Percentiles rank a stretch among this genome's conserved stretches.
These are phyloP conservation scores for Neckera pumila DNA, from an alignment of 225 moss, liverwort and hornwort genomes.

Conservation along the genomic window DNA sequence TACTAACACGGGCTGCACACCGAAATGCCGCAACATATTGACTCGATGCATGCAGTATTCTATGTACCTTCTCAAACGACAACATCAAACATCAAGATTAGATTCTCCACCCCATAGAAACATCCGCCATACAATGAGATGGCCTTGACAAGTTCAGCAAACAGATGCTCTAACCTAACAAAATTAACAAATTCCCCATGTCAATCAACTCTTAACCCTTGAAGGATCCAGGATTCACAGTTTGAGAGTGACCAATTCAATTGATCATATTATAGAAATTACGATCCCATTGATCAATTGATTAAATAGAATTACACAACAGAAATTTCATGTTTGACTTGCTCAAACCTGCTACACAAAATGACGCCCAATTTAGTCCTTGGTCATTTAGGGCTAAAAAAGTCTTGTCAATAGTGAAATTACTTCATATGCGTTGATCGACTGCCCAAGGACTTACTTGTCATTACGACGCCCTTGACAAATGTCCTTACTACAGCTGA, in stretches of 20 bases:
- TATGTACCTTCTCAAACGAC: constrained; percentile 48
- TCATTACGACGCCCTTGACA: constrained; percentile 68
- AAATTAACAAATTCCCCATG: not conserved
- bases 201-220: not conserved
- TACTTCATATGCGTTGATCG: not conserved
- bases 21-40: constrained; percentile 77
- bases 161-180: not conserved
- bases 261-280: not conserved
- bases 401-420: not conserved
- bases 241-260: not conserved
- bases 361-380: not conserved
- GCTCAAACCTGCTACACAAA: not conserved
- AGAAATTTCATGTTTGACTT: not conserved
- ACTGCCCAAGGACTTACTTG: constrained; percentile 31
- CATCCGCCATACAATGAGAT: not conserved
- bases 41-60: constrained; percentile 88
- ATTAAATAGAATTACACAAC: not conserved
- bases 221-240: not conserved
- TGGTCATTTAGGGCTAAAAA: no score
- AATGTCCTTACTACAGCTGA: constrained; percentile 75
- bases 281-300: not conserved
- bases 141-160: not conserved
- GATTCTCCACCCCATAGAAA: not conserved
- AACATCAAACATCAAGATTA: not conserved
- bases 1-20: constrained; percentile 74